Percentiles rank a stretch among this genome's conserved stretches.
Evolutionary conservation across 1,284 basidiomycete genomes (phyloP).

Genomic region (Ustilago esculenta): DNA sequence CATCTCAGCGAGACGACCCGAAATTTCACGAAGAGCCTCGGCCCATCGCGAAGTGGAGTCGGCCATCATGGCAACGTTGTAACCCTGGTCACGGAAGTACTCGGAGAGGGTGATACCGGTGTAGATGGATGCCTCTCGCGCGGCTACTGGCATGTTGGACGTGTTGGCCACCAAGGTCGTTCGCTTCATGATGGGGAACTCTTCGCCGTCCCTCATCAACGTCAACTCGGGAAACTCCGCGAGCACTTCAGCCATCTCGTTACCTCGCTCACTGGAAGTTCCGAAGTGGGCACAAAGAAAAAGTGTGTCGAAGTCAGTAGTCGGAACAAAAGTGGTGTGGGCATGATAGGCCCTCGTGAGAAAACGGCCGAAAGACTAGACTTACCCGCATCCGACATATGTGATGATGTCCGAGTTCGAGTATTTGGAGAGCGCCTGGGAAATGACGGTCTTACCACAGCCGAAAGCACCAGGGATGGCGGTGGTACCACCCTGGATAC

Average conservation of each 20-base stretch:
- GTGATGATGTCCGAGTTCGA: conserved; percentile 99
- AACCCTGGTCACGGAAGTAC: conserved; percentile 99
- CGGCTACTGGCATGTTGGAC: conserved; percentile 99
- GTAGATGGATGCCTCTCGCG: conserved; percentile 99
- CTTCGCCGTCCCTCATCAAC: conserved; percentile 85
- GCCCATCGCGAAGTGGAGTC: conserved; percentile 99
- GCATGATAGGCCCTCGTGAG: too few species aligned
- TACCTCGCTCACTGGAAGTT: conserved; percentile 69
- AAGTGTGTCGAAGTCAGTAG: conserved; percentile 9
- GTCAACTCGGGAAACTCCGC: conserved; percentile 95
- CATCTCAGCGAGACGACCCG: conserved; percentile 99
- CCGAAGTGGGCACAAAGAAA: not conserved
- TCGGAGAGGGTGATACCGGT: conserved; percentile 99
- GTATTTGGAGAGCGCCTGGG: conserved; percentile 88
- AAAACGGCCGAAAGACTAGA: not conserved
- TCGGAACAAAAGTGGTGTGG: too few species aligned
- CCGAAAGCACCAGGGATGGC: conserved; percentile 99
- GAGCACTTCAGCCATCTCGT: conserved; percentile 97
- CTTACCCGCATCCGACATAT: conserved; percentile 87
- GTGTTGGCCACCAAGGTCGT: conserved; percentile 99
- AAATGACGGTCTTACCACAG: conserved; percentile 72
- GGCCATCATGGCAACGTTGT: conserved; percentile 99
- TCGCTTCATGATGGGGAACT: conserved; percentile 99
- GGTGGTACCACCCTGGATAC: conserved; percentile 98
- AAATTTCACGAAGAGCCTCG: conserved; percentile 98